A percentile compares a stretch with the other conserved stretches of the same genome.
phyloP scores from a whole-genome alignment of 371 early-diverging fungal genomes.

The Blakeslea trispora region DNA sequence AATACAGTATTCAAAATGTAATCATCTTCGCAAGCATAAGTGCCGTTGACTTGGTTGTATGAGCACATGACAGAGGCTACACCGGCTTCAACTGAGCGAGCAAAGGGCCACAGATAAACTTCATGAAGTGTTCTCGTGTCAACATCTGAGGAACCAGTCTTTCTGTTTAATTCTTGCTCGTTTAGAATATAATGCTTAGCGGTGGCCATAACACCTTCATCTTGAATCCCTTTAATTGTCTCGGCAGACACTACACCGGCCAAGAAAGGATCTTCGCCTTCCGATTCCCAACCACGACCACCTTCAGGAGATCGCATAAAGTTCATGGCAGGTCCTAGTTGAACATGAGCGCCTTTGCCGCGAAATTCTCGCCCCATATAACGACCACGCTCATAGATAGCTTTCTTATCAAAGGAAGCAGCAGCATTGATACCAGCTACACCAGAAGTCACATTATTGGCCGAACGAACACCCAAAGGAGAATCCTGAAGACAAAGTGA shows the following conservation, averaged over 20 bases:
- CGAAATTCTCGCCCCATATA: constrained; percentile 56
- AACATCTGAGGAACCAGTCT: constrained; percentile 32
- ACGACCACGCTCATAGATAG: constrained; percentile 47
- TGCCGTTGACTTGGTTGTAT: constrained; percentile 55
- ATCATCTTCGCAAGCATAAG: constrained; percentile 56
- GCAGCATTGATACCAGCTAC: constrained; percentile 56
- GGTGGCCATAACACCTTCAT: constrained; percentile 51
- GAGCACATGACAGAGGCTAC: constrained; percentile 60
- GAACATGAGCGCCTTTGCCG: constrained; percentile 51
- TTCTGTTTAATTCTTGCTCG: constrained; percentile 49
- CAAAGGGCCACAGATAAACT: constrained; percentile 60
- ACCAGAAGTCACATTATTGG: constrained; percentile 43
- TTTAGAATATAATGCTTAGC: constrained; percentile 56
- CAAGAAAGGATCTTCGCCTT: constrained; percentile 67
- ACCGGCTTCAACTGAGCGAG: constrained; percentile 54
- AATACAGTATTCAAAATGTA: constrained; percentile 44
- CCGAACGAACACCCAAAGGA: constrained; percentile 55
- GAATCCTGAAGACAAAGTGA: constrained; percentile 61
- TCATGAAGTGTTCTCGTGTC: constrained; percentile 60
- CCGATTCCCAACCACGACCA: constrained; percentile 65
- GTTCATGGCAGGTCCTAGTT: constrained; percentile 56
- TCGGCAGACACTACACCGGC: constrained; percentile 35
- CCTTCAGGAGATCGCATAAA: constrained; percentile 47
- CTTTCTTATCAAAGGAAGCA: constrained; percentile 51
- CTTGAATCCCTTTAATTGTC: constrained; percentile 42